A percentile compares a stretch with the other conserved stretches of the same genome.
Conservation (phyloP, 2,329 filamentous ascomycete genomes). For the Pseudogymnoascus sp. region DNA sequence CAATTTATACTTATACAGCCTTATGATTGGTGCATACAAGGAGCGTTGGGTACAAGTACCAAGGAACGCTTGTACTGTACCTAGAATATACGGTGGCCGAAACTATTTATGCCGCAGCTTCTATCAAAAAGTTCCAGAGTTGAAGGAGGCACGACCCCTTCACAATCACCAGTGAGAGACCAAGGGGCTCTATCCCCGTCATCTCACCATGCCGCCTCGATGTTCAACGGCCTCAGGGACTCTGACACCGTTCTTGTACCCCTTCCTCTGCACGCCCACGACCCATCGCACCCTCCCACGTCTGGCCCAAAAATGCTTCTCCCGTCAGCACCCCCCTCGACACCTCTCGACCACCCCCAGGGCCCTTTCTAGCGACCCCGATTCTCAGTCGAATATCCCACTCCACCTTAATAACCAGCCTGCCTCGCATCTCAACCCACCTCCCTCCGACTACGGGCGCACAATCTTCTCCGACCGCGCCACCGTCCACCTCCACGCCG, state of each 20-base stretch:
- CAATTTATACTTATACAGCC: neutral
- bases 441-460: constrained; percentile 74
- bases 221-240: constrained; percentile 24
- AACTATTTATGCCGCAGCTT: neutral
- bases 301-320: neutral
- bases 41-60: neutral
- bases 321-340: neutral
- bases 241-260: constrained; percentile 29
- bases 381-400: neutral
- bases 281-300: neutral
- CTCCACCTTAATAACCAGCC: constrained; percentile 12
- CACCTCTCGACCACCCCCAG: neutral
- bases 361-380: neutral
- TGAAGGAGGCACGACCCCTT: neutral
- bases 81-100: constrained; percentile 8
- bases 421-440: constrained; percentile 62
- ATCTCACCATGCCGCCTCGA: constrained; percentile 25
- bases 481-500: constrained; percentile 66
- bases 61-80: neutral
- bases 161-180: neutral
- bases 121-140: constrained; percentile 2
- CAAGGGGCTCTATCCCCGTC: neutral
- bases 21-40: neutral
- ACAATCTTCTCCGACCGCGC: constrained; percentile 85
- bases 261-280: constrained; percentile 20